Evolutionary conservation across 768 basidiomycete genomes (phyloP).

Genomic region (Russula compacta): DNA sequence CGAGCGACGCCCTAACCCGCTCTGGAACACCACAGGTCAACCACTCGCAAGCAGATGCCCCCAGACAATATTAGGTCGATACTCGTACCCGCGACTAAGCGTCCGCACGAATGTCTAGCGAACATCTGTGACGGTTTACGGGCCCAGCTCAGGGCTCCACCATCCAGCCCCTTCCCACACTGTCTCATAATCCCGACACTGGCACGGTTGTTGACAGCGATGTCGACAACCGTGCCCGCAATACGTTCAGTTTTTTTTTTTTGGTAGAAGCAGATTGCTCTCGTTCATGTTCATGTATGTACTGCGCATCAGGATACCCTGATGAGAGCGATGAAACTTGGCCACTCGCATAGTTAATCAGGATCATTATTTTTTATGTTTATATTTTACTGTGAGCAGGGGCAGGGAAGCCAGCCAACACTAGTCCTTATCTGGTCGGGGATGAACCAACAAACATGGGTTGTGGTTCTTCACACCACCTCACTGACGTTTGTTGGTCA

Average conservation of each 20-base stretch:
- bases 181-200: background rate
- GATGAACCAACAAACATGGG: background rate
- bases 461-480: too few species aligned
- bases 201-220: background rate
- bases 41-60: background rate
- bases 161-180: too few species aligned
- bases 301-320: background rate
- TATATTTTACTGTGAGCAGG: background rate
- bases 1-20: background rate
- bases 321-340: background rate
- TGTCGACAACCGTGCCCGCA: background rate
- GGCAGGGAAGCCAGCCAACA: background rate
- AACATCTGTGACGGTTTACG: background rate
- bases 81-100: background rate
- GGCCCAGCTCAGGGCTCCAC: background rate
- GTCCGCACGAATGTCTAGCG: background rate
- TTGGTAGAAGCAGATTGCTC: background rate
- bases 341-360: background rate
- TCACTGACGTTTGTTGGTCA: background rate
- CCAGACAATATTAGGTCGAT: background rate
- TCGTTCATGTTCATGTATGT: background rate
- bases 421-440: background rate
- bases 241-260: background rate
- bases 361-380: background rate
- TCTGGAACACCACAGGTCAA: background rate